Conservation (phyloP, 768 basidiomycete genomes). For the Termitomyces sp. region DNA sequence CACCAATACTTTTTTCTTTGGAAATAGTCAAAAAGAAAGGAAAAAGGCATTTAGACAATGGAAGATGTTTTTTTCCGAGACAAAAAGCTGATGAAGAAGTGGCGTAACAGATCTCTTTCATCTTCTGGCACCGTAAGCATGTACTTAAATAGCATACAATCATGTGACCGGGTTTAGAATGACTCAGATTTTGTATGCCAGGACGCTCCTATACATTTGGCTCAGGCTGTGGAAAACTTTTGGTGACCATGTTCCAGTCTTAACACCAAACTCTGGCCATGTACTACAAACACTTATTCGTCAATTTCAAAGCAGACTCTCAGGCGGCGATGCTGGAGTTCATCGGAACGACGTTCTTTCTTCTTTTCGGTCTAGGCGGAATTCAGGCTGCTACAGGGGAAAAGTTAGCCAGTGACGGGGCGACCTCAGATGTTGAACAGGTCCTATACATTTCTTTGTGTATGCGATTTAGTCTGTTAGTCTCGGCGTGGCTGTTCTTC, state of each 20-base stretch:
- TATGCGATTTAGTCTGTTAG: constrained; percentile 58
- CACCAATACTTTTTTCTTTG: no score
- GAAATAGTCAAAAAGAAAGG: no score
- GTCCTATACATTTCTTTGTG: constrained; percentile 52
- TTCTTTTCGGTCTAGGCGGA: constrained; percentile 61
- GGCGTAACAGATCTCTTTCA: no score
- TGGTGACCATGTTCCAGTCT: not conserved
- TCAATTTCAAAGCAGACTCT: constrained; percentile 31
- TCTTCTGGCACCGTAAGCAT: no score
- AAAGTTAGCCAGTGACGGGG: constrained; percentile 16
- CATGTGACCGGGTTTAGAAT: not conserved
- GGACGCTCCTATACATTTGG: not conserved
- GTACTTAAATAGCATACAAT: no score
- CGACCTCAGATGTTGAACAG: constrained; percentile 31
- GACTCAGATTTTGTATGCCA: not conserved
- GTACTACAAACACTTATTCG: constrained; percentile 10
- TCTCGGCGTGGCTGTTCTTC: constrained; percentile 66
- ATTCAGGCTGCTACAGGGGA: constrained; percentile 50
- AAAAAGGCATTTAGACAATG: no score
- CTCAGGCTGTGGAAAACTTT: not conserved
- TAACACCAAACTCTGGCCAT: not conserved
- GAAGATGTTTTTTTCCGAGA: no score
- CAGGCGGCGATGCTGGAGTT: constrained; percentile 53
- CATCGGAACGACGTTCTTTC: constrained; percentile 55
- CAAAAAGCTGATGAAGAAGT: no score